Evolutionary conservation across 176 grass and related monocot species (phyloP), one percentile per base, ranked within the genome.

Genomic region (Cymbopogon citratus): DNA sequence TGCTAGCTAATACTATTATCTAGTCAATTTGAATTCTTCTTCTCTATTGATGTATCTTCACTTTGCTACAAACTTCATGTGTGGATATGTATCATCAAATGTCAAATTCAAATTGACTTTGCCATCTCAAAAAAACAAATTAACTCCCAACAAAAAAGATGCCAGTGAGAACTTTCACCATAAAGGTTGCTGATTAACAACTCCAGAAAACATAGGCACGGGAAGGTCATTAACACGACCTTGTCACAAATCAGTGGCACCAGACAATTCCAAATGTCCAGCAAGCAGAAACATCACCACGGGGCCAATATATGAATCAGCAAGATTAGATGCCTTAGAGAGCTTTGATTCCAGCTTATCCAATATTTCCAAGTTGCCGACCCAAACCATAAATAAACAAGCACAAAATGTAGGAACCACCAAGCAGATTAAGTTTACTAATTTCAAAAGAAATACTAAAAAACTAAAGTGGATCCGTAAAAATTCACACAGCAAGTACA

Each of bases 281-380:
- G 56, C 84, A 80, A 80, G 43, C 14, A 15, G 12, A 63, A 79
- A n/a, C n/a, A n/a, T n/a, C n/a, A n/a, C n/a, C n/a, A n/a, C n/a
- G n/a, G n/a, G n/a, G n/a, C n/a, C n/a, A n/a, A n/a, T 61, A 57
- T 87, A 80, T 21, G 76, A 63, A 57, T 69, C 54, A 12, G 57
- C 31, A 73, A 92, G 78, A 88, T 80, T 21, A 52, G 1, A 88
- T 24, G 77, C 65, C 52, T 52, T 5, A 38, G 48, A 76, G 48
- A 83, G 79, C 35, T 74, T 60, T n/a, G 23, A 51, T 63, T 48
- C 73, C 40, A 18, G n/a, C 7, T 48, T 71, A 70, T 39, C 35
- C 27, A 73, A 49, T 26, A 63, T 9, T 29, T n/a, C 36, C 66
- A 33, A 34, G 46, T 54, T 34, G 1, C 27, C 10, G 10, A 36